These are phyloP conservation scores for Paraconiothyrium sp. DNA, from an alignment of 2,329 filamentous ascomycete species.

Conservation along the genomic window DNA sequence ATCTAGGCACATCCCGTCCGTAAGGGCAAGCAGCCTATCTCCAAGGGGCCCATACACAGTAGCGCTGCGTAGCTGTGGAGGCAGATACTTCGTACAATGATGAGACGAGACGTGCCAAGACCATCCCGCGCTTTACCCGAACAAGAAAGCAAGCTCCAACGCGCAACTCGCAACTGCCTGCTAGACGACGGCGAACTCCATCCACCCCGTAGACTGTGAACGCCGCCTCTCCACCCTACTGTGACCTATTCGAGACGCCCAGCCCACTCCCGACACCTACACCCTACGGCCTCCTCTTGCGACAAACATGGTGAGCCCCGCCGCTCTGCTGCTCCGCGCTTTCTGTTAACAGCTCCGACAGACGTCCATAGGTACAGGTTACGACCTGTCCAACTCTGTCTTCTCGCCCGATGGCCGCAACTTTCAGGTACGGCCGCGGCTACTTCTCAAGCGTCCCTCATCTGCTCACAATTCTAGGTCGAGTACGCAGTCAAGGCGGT, in stretches of 20 bases:
- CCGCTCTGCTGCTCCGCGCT: conserved; percentile 19
- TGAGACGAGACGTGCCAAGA: not conserved
- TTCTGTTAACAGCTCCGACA: conserved; percentile 53
- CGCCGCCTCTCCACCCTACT: conserved; percentile 14
- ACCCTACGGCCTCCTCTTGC: conserved; percentile 6
- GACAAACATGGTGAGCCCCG: conserved; percentile 41
- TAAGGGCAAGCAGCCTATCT: too few relatives aligned
- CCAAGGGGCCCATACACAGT: too few relatives aligned
- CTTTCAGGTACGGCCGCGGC: conserved; percentile 76
- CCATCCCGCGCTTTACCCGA: conserved; percentile 11
- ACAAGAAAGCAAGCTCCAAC: conserved; percentile 31
- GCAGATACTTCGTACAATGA: too few relatives aligned
- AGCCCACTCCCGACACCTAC: conserved; percentile 20
- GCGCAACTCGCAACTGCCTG: conserved; percentile 46
- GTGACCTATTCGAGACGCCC: not conserved
- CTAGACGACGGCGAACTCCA: conserved; percentile 18
- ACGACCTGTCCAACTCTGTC: conserved; percentile 99
- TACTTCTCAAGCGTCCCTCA: conserved; percentile 1
- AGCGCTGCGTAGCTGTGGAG: too few relatives aligned
- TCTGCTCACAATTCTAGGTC: conserved; percentile 57
- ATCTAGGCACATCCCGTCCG: too few relatives aligned
- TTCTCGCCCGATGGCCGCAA: conserved; percentile 99
- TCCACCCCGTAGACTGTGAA: conserved; percentile 28
- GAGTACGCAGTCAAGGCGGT: conserved; percentile 99
- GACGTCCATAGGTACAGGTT: conserved; percentile 99